A percentile compares a stretch with the other conserved stretches of the same genome.
phyloP scores from a whole-genome alignment of 1,284 basidiomycete genomes.

The Ceratobasidium sp. region DNA sequence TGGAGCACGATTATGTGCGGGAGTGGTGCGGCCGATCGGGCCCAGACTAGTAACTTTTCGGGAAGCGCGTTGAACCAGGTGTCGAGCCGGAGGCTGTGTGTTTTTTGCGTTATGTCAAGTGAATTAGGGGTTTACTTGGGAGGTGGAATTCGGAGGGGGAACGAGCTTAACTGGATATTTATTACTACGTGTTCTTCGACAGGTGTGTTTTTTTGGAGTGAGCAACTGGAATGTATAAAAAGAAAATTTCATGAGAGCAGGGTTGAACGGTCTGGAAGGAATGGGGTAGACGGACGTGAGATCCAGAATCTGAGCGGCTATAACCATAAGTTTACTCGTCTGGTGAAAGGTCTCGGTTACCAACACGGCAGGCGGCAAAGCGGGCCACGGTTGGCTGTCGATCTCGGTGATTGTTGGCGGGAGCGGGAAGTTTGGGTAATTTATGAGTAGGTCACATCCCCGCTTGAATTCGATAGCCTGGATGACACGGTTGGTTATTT shows the following conservation, averaged over 20 bases:
- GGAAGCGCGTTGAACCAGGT: slow-evolving; percentile 72
- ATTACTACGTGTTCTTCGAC: slow-evolving; percentile 6
- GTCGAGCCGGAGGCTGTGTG: slow-evolving; percentile 69
- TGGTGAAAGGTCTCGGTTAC: slow-evolving; percentile 68
- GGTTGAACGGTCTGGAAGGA: too few species aligned
- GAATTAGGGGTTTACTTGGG: too few species aligned
- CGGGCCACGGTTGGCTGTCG: slow-evolving; percentile 20
- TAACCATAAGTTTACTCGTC: slow-evolving; percentile 68
- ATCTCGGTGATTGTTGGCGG: slow-evolving; percentile 3
- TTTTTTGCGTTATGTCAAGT: too few species aligned
- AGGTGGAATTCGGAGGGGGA: too few species aligned
- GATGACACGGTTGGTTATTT: background rate
- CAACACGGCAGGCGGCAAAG: slow-evolving; percentile 40
- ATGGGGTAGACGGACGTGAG: slow-evolving; percentile 64
- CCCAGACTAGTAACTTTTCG: slow-evolving; percentile 63
- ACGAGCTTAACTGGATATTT: slow-evolving; percentile 23
- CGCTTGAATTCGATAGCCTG: slow-evolving; percentile 58
- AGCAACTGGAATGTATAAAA: too few species aligned
- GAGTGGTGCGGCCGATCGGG: slow-evolving; percentile 66
- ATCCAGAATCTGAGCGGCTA: slow-evolving; percentile 70
- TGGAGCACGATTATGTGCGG: slow-evolving; percentile 77
- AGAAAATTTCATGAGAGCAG: background rate
- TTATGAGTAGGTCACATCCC: slow-evolving; percentile 67
- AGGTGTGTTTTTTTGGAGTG: too few species aligned
- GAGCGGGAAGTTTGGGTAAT: slow-evolving; percentile 51